phyloP scores from a whole-genome alignment of 805 yeast genomes.

The Clavispora santaluciae region DNA sequence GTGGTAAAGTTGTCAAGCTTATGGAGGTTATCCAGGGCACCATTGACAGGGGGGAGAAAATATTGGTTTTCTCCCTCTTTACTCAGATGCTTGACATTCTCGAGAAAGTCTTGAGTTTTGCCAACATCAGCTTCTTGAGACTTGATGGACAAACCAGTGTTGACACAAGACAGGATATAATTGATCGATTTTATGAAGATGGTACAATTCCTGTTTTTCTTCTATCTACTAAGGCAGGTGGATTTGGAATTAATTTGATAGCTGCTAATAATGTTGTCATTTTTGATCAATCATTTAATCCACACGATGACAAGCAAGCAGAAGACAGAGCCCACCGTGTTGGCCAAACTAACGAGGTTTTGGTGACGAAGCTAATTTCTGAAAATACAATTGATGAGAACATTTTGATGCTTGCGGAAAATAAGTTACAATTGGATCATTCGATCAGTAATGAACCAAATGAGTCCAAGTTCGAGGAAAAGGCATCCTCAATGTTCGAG shows the following conservation, averaged over 20 bases:
- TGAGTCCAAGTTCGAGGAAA: constrained; percentile 45
- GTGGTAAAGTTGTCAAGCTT: constrained; percentile 71
- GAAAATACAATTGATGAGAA: constrained; percentile 83
- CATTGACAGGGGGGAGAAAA: constrained; percentile 58
- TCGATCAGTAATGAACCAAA: constrained; percentile 44
- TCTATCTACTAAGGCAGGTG: constrained; percentile 95
- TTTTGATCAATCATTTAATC: constrained; percentile 92
- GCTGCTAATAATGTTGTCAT: constrained; percentile 92
- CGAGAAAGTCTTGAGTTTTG: constrained; percentile 63
- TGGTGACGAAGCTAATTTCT: constrained; percentile 70
- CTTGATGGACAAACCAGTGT: constrained; percentile 94
- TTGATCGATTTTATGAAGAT: constrained; percentile 84
- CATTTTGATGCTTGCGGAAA: constrained; percentile 78
- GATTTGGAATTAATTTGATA: constrained; percentile 94
- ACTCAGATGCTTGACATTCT: constrained; percentile 89
- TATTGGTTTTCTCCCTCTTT: constrained; percentile 83
- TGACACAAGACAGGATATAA: constrained; percentile 85
- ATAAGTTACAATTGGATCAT: constrained; percentile 82
- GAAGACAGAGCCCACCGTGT: constrained; percentile 98
- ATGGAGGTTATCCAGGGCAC: constrained; percentile 53
- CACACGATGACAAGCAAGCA: constrained; percentile 98
- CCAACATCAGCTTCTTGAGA: constrained; percentile 69
- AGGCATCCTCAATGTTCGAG: constrained; percentile 50
- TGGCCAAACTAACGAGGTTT: constrained; percentile 84
- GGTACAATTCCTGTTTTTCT: constrained; percentile 78